phyloP scores from a whole-genome alignment of 345 rosid genomes.

The Bruguiera sexangula region DNA sequence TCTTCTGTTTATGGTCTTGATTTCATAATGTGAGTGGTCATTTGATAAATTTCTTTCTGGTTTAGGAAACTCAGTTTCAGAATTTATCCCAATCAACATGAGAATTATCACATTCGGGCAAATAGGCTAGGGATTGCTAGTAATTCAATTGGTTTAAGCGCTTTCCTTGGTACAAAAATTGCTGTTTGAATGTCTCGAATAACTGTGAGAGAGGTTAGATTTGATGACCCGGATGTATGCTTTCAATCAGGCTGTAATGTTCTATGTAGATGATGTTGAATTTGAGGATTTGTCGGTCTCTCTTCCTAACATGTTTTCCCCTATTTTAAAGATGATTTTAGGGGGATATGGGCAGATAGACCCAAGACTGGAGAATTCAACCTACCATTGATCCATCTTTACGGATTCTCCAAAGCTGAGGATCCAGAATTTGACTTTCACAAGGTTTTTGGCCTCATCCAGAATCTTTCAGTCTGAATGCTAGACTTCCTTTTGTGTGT shows the following conservation, averaged over 20 bases:
- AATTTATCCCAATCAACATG: background rate
- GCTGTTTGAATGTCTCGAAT: too few relatives aligned
- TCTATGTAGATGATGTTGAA: background rate
- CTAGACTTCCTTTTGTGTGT: too few relatives aligned
- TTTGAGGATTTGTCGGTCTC: background rate
- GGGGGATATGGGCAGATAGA: slow-evolving; percentile 55
- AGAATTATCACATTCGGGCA: background rate
- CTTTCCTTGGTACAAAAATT: too few relatives aligned
- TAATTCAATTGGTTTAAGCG: too few relatives aligned
- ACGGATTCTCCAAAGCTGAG: slow-evolving; percentile 87
- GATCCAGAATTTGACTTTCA: slow-evolving; percentile 95
- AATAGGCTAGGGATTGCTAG: too few relatives aligned
- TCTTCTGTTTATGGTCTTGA: too few relatives aligned
- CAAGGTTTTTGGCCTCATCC: slow-evolving; percentile 42
- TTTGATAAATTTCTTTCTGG: too few relatives aligned
- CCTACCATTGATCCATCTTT: slow-evolving; percentile 74
- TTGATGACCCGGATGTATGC: background rate
- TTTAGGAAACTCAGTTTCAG: too few relatives aligned
- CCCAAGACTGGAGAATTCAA: slow-evolving; percentile 35
- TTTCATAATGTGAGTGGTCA: too few relatives aligned
- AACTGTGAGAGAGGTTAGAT: background rate
- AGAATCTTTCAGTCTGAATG: too few relatives aligned
- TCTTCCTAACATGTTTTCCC: slow-evolving; percentile 1
- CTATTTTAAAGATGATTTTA: slow-evolving; percentile 60
- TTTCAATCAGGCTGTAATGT: background rate